These are phyloP conservation scores for Populus nigra DNA, from an alignment of 345 rosid genomes.

Conservation along the genomic window DNA sequence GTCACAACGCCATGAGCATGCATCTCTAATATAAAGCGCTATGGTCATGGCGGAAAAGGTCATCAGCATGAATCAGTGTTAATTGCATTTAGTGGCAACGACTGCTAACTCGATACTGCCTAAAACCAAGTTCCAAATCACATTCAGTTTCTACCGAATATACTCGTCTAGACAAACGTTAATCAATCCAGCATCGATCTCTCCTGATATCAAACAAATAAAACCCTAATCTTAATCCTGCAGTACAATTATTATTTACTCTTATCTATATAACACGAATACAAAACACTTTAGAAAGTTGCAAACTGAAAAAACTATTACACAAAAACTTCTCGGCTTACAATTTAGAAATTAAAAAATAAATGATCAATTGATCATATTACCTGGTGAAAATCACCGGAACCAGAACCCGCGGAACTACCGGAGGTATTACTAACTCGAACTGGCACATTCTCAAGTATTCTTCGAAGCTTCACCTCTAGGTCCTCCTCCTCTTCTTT, in stretches of 20 bases:
- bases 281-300: not conserved
- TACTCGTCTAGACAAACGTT: not conserved
- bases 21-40: not conserved
- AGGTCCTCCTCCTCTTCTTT: constrained; percentile 88
- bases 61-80: not conserved
- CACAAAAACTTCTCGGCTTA: not conserved
- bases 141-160: not conserved
- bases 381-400: constrained; percentile 98
- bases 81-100: not conserved
- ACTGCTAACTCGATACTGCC: not conserved
- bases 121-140: not conserved
- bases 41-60: not conserved
- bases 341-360: not conserved
- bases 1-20: not conserved
- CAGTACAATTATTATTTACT: not conserved
- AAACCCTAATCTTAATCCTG: not conserved
- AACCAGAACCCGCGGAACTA: constrained; percentile 96
- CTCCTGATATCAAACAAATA: not conserved
- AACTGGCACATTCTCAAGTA: constrained; percentile 91
- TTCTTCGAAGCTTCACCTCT: constrained; percentile 86
- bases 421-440: constrained; percentile 94
- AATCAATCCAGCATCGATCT: not conserved
- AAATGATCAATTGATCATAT: not conserved
- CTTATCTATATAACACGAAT: not conserved
- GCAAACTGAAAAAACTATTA: not conserved